Conservation (phyloP, 371 early-diverging fungal genomes). For the Nematocida ausubeli region DNA sequence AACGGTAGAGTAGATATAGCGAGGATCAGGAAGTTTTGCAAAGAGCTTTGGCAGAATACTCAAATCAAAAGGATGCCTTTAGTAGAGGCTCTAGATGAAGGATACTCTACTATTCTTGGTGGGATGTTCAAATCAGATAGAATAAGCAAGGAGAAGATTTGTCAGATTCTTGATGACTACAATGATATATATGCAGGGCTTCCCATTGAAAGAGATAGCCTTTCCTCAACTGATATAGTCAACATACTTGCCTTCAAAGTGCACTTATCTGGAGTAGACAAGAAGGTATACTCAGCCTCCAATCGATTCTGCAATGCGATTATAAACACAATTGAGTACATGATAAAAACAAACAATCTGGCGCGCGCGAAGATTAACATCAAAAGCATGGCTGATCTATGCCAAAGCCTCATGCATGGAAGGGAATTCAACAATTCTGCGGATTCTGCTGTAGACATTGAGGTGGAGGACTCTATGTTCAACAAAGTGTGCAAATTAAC, state of each 20-base stretch:
- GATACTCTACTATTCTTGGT: too few relatives aligned
- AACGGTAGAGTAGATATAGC: too few relatives aligned
- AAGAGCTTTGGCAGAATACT: too few relatives aligned
- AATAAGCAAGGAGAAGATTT: background rate
- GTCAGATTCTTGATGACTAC: background rate
- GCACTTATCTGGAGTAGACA: background rate
- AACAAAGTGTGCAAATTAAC: background rate
- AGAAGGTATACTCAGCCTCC: background rate
- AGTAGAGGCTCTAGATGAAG: too few relatives aligned
- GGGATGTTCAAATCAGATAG: background rate
- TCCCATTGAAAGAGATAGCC: background rate
- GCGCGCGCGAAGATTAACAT: background rate
- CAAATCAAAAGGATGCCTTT: too few relatives aligned
- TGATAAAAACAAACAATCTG: background rate
- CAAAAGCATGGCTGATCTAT: background rate
- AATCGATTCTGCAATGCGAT: background rate
- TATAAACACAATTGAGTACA: background rate
- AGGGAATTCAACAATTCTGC: background rate
- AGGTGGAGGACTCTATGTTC: background rate
- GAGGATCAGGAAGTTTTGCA: too few relatives aligned
- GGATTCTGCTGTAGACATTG: background rate
- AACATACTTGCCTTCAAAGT: background rate
- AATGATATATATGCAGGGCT: background rate
- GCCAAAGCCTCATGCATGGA: background rate
- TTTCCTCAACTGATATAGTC: background rate